Evolutionary conservation across 2,329 filamentous ascomycete genomes (phyloP).

Genomic region (Fusarium stilboides): DNA sequence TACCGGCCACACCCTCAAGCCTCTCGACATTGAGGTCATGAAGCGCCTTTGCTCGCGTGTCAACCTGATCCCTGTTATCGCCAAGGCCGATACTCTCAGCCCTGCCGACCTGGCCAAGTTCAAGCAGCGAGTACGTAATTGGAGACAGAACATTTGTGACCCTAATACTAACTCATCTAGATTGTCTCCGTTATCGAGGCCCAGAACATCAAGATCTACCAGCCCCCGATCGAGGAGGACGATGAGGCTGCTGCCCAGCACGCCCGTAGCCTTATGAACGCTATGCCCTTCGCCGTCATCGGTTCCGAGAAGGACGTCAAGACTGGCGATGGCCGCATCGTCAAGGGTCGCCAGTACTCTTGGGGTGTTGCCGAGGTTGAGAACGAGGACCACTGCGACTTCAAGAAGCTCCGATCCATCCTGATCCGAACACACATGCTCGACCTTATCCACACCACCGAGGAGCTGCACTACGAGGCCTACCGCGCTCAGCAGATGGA

Average conservation of each 20-base stretch:
- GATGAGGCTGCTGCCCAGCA: constrained; percentile 97
- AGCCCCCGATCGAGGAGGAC: constrained; percentile 97
- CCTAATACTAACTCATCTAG: constrained; percentile 62
- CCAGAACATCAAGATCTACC: constrained; percentile 99
- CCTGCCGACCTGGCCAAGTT: constrained; percentile 91
- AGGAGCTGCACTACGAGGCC: constrained; percentile 99
- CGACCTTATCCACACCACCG: constrained; percentile 98
- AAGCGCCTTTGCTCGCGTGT: constrained; percentile 98
- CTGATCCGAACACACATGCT: constrained; percentile 99
- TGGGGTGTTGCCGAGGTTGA: constrained; percentile 99
- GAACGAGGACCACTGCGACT: constrained; percentile 99
- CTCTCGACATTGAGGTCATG: constrained; percentile 99
- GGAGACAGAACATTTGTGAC: not conserved
- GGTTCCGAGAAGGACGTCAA: constrained; percentile 99
- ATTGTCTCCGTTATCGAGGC: constrained; percentile 96
- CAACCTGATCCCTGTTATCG: constrained; percentile 97
- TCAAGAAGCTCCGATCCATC: constrained; percentile 99
- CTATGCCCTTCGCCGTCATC: constrained; percentile 99
- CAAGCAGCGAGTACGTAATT: constrained; percentile 85
- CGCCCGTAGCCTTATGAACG: constrained; percentile 92
- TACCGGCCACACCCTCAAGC: constrained; percentile 98
- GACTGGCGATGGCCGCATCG: constrained; percentile 93
- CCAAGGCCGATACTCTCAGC: constrained; percentile 98
- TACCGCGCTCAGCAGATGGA: constrained; percentile 99
- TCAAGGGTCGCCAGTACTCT: constrained; percentile 98